Evolutionary conservation across 768 basidiomycete genomes (phyloP).

Genomic region (Harrya chromipes): DNA sequence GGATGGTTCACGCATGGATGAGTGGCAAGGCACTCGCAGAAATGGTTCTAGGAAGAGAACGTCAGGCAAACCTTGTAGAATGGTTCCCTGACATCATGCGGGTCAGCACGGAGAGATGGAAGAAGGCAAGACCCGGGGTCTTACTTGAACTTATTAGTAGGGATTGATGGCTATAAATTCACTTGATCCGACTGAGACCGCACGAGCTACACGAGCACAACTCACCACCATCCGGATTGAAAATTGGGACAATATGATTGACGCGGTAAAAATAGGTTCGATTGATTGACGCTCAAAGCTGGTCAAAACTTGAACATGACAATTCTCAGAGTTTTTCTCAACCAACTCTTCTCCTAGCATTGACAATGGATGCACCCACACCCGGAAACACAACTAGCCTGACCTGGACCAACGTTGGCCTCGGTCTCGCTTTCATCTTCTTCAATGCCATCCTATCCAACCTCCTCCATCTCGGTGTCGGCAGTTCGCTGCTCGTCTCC

Average conservation of each 20-base stretch:
- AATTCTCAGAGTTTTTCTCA: no score
- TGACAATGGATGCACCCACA: slow-evolving; percentile 31
- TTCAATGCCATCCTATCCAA: slow-evolving; percentile 68
- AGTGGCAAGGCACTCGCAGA: slow-evolving; percentile 56
- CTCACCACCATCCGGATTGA: no score
- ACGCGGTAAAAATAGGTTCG: no score
- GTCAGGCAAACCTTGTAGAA: slow-evolving; percentile 24
- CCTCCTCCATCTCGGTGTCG: slow-evolving; percentile 64
- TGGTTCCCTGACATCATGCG: slow-evolving; percentile 53
- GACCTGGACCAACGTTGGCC: slow-evolving; percentile 69
- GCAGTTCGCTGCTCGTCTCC: slow-evolving; percentile 62
- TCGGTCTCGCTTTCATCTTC: slow-evolving; percentile 73
- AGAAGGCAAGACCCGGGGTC: slow-evolving; percentile 49
- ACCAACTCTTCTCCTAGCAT: neutral
- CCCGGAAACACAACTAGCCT: slow-evolving; percentile 34
- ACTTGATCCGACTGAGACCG: no score
- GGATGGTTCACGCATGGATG: slow-evolving; percentile 72
- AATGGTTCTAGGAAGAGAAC: slow-evolving; percentile 50
- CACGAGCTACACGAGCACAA: neutral
- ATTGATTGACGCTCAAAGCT: neutral
- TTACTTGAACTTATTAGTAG: slow-evolving; percentile 18
- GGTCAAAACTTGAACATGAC: neutral
- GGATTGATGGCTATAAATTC: neutral
- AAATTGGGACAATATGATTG: no score
- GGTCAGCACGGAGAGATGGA: slow-evolving; percentile 49